Conservation (phyloP, 2,329 filamentous ascomycete genomes). For the Cladophialophora carrionii region DNA sequence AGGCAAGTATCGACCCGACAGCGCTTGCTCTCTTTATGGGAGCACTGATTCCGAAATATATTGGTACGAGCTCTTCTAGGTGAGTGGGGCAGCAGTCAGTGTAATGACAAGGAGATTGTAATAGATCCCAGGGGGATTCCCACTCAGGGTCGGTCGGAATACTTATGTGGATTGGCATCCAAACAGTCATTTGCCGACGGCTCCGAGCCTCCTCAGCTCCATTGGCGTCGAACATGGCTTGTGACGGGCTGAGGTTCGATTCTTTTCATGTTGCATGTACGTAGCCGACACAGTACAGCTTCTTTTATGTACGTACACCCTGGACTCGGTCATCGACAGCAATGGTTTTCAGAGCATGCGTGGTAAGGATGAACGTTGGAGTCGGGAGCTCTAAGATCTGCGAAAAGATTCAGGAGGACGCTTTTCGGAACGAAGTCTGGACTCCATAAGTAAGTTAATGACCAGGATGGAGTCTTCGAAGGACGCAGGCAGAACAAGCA, state of each 20-base stretch:
- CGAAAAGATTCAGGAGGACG: conserved; percentile 29
- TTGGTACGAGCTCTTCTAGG: not conserved
- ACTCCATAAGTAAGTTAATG: conserved; percentile 29
- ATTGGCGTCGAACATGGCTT: conserved; percentile 22
- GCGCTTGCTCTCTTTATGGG: conserved; percentile 15
- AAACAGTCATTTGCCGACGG: conserved; percentile 38
- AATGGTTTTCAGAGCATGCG: conserved; percentile 37
- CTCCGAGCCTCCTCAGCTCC: conserved; percentile 24
- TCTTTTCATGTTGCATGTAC: conserved; percentile 6
- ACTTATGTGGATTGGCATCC: not conserved
- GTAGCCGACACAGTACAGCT: conserved; percentile 22
- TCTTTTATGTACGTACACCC: conserved; percentile 39
- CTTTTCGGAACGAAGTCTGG: conserved; percentile 34
- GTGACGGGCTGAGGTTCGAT: conserved; percentile 5
- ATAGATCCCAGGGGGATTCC: no score
- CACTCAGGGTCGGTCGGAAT: conserved; percentile 41
- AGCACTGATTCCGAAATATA: conserved; percentile 18
- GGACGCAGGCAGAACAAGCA: no score
- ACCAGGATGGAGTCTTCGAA: not conserved
- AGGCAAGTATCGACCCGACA: conserved; percentile 6
- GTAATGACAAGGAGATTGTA: conserved; percentile 54
- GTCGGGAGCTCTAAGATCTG: conserved; percentile 32
- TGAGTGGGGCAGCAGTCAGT: conserved; percentile 42
- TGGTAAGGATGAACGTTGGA: conserved; percentile 38
- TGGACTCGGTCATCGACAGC: conserved; percentile 36